A percentile compares a stretch with the other conserved stretches of the same genome.
phyloP scores from a whole-genome alignment of 1,284 basidiomycete species.

The Apiotrichum mycotoxinovorans region DNA sequence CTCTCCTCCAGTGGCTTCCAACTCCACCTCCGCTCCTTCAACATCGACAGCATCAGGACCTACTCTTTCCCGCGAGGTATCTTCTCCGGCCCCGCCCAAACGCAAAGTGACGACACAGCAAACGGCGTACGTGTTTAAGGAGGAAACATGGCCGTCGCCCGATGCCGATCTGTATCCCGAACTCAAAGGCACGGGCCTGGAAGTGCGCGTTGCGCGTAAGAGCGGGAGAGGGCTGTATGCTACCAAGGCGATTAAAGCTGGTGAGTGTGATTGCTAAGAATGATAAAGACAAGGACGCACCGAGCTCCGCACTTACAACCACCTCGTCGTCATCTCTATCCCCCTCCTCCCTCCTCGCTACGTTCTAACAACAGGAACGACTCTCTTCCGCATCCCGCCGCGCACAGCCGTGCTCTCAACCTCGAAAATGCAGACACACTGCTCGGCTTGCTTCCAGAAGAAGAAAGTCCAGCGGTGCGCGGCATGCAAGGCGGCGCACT shows the following conservation, averaged over 20 bases:
- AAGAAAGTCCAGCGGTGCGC: slow-evolving; percentile 60
- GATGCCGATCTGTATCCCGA: not conserved
- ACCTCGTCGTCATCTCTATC: not conserved
- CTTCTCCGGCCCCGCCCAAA: not conserved
- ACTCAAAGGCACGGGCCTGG: slow-evolving; percentile 20
- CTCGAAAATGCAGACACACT: slow-evolving; percentile 60
- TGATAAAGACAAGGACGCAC: no score
- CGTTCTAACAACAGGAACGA: slow-evolving; percentile 55
- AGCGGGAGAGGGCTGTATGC: slow-evolving; percentile 39
- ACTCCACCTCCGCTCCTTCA: no score
- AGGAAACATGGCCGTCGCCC: not conserved
- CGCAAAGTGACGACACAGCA: not conserved
- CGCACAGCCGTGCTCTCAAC: slow-evolving; percentile 65
- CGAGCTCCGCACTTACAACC: no score
- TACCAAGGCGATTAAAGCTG: slow-evolving; percentile 14
- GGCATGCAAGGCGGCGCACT: slow-evolving; percentile 63
- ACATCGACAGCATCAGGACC: no score
- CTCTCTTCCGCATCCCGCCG: slow-evolving; percentile 59
- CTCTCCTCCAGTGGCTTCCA: no score
- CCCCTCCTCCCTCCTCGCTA: no score
- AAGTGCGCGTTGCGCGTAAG: slow-evolving; percentile 16
- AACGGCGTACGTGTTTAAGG: no score
- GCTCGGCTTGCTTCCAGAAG: slow-evolving; percentile 38
- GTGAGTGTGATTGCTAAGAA: no score
- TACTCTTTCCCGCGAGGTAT: no score